Base-by-base conservation (phyloP, 2,329 filamentous ascomycete species). In the Madurella fahalii region DNA sequence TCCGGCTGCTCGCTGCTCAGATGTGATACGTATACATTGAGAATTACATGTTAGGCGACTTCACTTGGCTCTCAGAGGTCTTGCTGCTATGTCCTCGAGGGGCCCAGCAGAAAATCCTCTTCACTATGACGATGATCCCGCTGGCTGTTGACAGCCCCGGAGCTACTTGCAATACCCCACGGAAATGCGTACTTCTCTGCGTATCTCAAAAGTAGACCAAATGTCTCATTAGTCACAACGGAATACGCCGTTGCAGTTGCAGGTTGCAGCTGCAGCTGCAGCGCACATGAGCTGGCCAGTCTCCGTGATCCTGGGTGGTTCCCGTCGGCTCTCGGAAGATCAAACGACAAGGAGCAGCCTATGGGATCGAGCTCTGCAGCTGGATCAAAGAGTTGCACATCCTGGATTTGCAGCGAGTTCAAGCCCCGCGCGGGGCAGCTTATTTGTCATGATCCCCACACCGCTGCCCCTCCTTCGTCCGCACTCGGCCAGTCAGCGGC, bases 401-500 rank as follows among this genome's bases (percentile, higher is more conserved):
- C 32, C n/a, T 20, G 32, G 32, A 25, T 25, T 25, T 25, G 25
- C 25, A 25, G n/a, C 18, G 44, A 39, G 44, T 20, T 46, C 13
- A 39, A 39, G 11, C 31, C 7, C 31, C 45, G n/a, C n/a, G 17
- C 32, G 45, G 45, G 45, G 32, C 13, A 31, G 40, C 42, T 47
- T 54, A 54, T 54, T 54, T 54, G 52, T 54, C 52, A 54, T 40
- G 20, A 13, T n/a, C 52, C 49, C 52, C 52, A 54, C 52, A 40
- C 18, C 25, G 37, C 40, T 50, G 47, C 32, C 52, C 40, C 46
- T 50, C 52, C 45, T 44, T 47, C 18, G 12, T 17, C 17, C 45
- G 9, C 45, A 42, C 16, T 42, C n/a, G n/a, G n/a, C 16, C n/a
- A 17, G 16, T 40, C 39, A 40, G 40, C 39, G 18, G 17, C 13